Base-by-base conservation (phyloP, 2,329 filamentous ascomycete species). In the Monosporascus sp. region DNA sequence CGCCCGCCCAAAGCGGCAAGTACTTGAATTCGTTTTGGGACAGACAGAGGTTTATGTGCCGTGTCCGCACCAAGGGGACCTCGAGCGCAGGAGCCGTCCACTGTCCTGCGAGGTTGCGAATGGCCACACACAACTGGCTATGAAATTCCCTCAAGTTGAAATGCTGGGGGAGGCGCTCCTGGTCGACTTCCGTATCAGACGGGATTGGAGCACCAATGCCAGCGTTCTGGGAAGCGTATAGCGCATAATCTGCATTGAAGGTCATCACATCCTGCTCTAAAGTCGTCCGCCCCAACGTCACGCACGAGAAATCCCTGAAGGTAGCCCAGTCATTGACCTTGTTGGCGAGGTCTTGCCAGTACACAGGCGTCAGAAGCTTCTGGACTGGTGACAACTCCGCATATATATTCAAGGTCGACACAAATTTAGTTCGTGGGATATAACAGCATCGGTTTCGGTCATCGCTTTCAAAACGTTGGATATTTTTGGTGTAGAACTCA, bases 1-100 rank as follows among this genome's bases (percentile, higher is more conserved):
- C 85, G 4, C 80, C 84, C 0, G 83, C 84, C 84, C 84, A 88
- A 4, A 87, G 70, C 0, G 86, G 85, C 3, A 88, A 72, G 57
- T 78, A 88, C 53, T 79, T 79, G 58, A 81, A 77, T 68, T 89
- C 85, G 2, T 79, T 70, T 3, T 81, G 74, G 1, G 70, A 68
- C 2, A 88, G 72, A 5, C 73, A 76, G 1, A 85, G 72, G 0
- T 86, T 65, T 24, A 81, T 57, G 58, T 81, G 76, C 3, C 69
- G 67, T 1, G 72, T 75, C 3, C 73, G 57, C 15, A 63, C 64
- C 26, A 73, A 63, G 1, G 65, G 61, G 3, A 72, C 67, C 28
- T 72, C 67, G 14, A 71, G 60, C 11, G 57, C 37, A 8, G 58
- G 56, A 1, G 60, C 61, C 2, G 60, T 9, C 64, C 70, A 70